Evolutionary conservation across 2,329 filamentous ascomycete genomes (phyloP).

Genomic region (Aspergillus pseudotamarii): DNA sequence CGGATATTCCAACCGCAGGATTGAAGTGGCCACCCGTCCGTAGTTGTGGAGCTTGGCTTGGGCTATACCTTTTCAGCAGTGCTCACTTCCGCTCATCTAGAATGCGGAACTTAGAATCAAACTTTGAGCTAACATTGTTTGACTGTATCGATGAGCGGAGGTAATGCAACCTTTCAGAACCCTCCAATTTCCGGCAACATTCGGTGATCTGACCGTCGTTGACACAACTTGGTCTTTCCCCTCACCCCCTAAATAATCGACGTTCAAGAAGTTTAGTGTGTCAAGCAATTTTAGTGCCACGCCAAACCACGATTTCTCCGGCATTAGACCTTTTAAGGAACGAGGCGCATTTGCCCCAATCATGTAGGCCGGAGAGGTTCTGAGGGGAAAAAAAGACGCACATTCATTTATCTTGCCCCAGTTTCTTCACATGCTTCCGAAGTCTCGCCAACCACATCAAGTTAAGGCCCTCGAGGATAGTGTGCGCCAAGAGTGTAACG

Average conservation of each 20-base stretch:
- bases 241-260: not conserved
- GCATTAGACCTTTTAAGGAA: slow-evolving; percentile 6
- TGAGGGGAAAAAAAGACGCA: slow-evolving; percentile 6
- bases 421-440: slow-evolving; percentile 13
- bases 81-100: not conserved
- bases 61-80: not conserved
- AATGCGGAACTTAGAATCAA: not conserved
- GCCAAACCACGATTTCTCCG: not conserved
- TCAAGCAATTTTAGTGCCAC: slow-evolving; percentile 13
- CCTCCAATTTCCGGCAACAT: slow-evolving; percentile 8
- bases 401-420: slow-evolving; percentile 6
- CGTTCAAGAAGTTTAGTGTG: slow-evolving; percentile 5
- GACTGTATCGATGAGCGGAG: not conserved
- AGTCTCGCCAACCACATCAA: not conserved
- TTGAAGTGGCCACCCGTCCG: not conserved
- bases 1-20: not conserved
- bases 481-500: slow-evolving; percentile 3
- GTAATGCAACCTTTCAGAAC: not conserved
- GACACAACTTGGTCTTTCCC: not conserved
- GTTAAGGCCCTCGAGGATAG: not conserved
- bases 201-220: slow-evolving; percentile 2
- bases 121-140: not conserved
- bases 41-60: not conserved
- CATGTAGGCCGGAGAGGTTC: not conserved
- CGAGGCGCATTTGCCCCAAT: slow-evolving; percentile 1